phyloP scores from a whole-genome alignment of 106 monocot genomes.

The Ottelia alismoides region DNA sequence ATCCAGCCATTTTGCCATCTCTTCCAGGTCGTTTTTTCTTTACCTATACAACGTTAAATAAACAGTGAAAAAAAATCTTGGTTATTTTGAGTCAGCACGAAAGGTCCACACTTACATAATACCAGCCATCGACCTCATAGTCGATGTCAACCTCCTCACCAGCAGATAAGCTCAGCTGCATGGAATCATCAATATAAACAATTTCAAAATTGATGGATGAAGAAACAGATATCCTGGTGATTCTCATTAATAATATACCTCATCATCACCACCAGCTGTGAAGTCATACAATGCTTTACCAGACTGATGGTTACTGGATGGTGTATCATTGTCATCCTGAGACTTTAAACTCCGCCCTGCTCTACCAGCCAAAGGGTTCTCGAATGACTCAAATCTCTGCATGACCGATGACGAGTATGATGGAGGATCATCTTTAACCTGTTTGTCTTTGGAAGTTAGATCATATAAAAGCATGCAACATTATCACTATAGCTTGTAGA shows the following conservation, averaged over 20 bases:
- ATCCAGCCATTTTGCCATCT: no score
- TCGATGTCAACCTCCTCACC: conserved; percentile 97
- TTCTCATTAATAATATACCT: no score
- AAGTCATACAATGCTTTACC: conserved; percentile 96
- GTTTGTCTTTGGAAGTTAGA: no score
- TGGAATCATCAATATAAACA: no score
- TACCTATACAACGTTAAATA: no score
- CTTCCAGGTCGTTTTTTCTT: no score
- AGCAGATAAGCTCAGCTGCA: conserved; percentile 72
- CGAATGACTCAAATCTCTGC: conserved; percentile 78
- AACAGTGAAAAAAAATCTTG: no score
- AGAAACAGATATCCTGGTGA: no score
- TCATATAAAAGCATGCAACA: no score
- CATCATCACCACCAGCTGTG: conserved; percentile 97
- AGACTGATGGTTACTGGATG: conserved; percentile 46
- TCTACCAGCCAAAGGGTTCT: conserved; percentile 66
- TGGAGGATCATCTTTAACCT: conserved; percentile 81
- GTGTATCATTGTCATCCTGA: conserved; percentile 28
- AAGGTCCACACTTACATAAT: conserved; percentile 98
- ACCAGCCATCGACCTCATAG: conserved; percentile 98
- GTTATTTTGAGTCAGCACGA: no score
- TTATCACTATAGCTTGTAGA: no score
- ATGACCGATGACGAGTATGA: conserved; percentile 49
- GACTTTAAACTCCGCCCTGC: conserved; percentile 51
- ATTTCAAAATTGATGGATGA: no score